A percentile compares a stretch with the other conserved stretches of the same genome.
phyloP scores from a whole-genome alignment of 345 rosid species.

The Camelina laxa region DNA sequence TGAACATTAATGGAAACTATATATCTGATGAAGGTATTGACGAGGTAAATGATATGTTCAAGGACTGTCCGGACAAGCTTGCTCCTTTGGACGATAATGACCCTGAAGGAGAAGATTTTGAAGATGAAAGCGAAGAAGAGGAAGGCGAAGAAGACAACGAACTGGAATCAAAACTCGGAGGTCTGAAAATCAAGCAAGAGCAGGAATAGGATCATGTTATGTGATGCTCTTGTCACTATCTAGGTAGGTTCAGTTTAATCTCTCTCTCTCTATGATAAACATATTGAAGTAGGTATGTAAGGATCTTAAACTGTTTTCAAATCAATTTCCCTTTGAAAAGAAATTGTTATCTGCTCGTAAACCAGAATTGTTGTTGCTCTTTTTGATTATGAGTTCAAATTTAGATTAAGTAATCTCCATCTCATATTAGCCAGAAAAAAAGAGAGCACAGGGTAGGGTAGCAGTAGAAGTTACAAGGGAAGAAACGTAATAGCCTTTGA shows the following conservation, averaged over 20 bases:
- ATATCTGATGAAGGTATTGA: constrained; percentile 87
- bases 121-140: constrained; percentile 63
- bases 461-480: constrained; percentile 17
- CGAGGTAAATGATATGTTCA: constrained; percentile 73
- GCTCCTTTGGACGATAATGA: constrained; percentile 82
- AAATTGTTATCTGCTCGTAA: background rate
- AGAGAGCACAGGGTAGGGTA: constrained; percentile 1
- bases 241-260: constrained; percentile 31
- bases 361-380: constrained; percentile 16
- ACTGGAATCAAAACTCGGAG: constrained; percentile 76
- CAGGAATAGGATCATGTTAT: constrained; percentile 41
- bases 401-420: constrained; percentile 31
- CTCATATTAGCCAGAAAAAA: constrained; percentile 2
- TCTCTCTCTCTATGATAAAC: constrained; percentile 11
- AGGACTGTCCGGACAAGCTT: constrained; percentile 56
- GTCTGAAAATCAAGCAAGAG: constrained; percentile 62
- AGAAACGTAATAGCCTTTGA: constrained; percentile 12
- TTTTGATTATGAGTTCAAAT: constrained; percentile 19
- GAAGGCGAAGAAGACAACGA: constrained; percentile 64
- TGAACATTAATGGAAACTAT: constrained; percentile 72
- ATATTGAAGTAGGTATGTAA: constrained; percentile 25
- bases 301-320: constrained; percentile 24
- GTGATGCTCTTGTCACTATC: constrained; percentile 23
- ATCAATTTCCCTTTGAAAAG: constrained; percentile 21
- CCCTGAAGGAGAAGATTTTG: constrained; percentile 77